Evolutionary conservation across 495 filamentous ascomycete species (phyloP).

Genomic region (Letharia lupina): DNA sequence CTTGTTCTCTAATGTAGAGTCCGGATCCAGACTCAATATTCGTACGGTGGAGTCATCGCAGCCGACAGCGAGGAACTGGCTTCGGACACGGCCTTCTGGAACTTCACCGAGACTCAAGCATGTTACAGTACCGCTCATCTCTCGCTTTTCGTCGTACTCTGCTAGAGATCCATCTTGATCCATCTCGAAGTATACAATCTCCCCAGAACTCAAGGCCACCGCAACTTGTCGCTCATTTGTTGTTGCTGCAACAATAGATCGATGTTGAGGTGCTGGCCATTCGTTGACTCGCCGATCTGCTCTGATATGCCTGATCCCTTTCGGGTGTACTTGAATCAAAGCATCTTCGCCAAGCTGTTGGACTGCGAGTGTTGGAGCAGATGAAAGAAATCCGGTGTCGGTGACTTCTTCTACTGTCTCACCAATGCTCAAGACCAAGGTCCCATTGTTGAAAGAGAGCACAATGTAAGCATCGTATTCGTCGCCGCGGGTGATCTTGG

Average conservation of each 20-base stretch:
- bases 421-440: slow-evolving; percentile 85
- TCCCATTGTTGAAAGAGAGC: slow-evolving; percentile 59
- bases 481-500: slow-evolving; percentile 73
- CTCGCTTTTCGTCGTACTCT: slow-evolving; percentile 90
- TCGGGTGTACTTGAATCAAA: slow-evolving; percentile 88
- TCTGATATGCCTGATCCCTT: slow-evolving; percentile 83
- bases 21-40: slow-evolving; percentile 81
- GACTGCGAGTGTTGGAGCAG: slow-evolving; percentile 80
- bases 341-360: slow-evolving; percentile 92
- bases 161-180: slow-evolving; percentile 82
- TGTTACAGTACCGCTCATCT: slow-evolving; percentile 94
- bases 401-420: slow-evolving; percentile 94
- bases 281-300: slow-evolving; percentile 78
- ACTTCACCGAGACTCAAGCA: slow-evolving; percentile 90
- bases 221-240: slow-evolving; percentile 91
- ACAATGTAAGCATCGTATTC: slow-evolving; percentile 78
- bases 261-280: slow-evolving; percentile 87
- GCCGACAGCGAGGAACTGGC: slow-evolving; percentile 87
- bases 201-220: slow-evolving; percentile 85
- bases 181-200: slow-evolving; percentile 98
- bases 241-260: slow-evolving; percentile 90
- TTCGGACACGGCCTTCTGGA: slow-evolving; percentile 76
- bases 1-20: slow-evolving; percentile 81
- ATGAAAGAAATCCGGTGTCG: slow-evolving; percentile 81
- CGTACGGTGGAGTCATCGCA: slow-evolving; percentile 95